Base-by-base conservation (phyloP, 140 eudicot genomes). In the Ambrosia hybrid region DNA sequence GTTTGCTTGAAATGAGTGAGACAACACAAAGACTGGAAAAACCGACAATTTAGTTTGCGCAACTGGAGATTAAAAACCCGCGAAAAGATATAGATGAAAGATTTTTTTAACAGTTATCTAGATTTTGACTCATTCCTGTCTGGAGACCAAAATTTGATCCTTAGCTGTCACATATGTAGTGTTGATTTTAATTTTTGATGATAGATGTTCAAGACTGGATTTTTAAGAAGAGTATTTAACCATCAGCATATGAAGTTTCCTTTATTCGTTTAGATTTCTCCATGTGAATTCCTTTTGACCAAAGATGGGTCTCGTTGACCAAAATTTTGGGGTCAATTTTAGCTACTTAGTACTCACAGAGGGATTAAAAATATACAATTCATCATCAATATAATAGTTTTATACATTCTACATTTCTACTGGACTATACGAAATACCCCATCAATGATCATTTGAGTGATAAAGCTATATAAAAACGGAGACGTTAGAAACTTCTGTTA, bases 81-180 rank as follows among this genome's bases (percentile, higher is more conserved):
- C 62, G 16, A 5, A 21, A 26, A 38, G 51, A 15, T 52, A 39
- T 64, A 74, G 56, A 48, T 34, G n/a, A 63, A 51, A 21, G 64
- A 52, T 52, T 30, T 9, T 15, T 26, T 14, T 49, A 49, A 49
- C 15, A 33, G 0, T 26, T 9, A 36, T 21, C 72, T 41, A 36
- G 38, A 9, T 76, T 57, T 33, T 74, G 78, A 52, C 4, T 14
- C 43, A 16, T 62, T 46, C 38, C 26, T 52, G 65, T 51, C 56
- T 16, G 65, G 64, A 64, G 16, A 46, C 45, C 17, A 46, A 17
- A 6, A 17, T 48, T 11, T 12, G 9, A 57, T 67, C 26, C 67
- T 55, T 9, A 17, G 34, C 58, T 4, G 51, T 72, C 61, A 73
- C 46, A 73, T 73, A 64, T 65, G 66, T 30, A 74, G 46, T 65